Evolutionary conservation across 768 basidiomycete species (phyloP), one percentile per base, ranked within the genome.

Genomic region (Amanita phalloides): DNA sequence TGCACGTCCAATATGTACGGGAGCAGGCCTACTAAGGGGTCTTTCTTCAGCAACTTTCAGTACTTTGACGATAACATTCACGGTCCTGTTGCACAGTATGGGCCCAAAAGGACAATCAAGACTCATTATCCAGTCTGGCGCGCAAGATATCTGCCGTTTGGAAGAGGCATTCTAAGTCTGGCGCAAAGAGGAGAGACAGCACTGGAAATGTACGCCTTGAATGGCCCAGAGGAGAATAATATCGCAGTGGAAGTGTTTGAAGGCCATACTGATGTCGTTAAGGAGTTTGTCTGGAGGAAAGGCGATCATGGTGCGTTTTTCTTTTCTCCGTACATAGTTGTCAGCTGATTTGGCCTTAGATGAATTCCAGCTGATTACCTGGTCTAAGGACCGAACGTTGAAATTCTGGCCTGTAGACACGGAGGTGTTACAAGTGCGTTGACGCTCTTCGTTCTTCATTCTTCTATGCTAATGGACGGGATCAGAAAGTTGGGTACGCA

Each of bases 271-370:
- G 92, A 95, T 56, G 90, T 93, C 2, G 95, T 98, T 17, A 96
- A 95, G 61, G 95, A 99, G 67, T 99, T 95, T 63, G 93, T 99
- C 1, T 99, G 96, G 96, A 72, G 96, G 54, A 80, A 75, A 60
- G 77, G 84, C 2, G 76, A 74, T 4, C 58, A 68, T 55, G 81
- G 84, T 81, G 17, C 20, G 66, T 62, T 48, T 23, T 36, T 23
- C n/a, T 43, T 30, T 7, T 51, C 28, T 48, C 39, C 30, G 13
- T 30, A 7, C 28, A 3, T 10, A 1, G 6, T 32, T 48, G 32
- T 39, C 37, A 23, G 14, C 32, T 20, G 4, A 49, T 37, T 4
- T 20, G 49, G 11, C 4, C 37, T 25, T 33, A 68, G 71, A 72
- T 38, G 76, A 80, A 37, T 84, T 81, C 61, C 82, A 81, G 58